A percentile compares a stretch with the other conserved stretches of the same genome.
phyloP scores from a whole-genome alignment of 768 basidiomycete genomes.

The Trametes coccinea region DNA sequence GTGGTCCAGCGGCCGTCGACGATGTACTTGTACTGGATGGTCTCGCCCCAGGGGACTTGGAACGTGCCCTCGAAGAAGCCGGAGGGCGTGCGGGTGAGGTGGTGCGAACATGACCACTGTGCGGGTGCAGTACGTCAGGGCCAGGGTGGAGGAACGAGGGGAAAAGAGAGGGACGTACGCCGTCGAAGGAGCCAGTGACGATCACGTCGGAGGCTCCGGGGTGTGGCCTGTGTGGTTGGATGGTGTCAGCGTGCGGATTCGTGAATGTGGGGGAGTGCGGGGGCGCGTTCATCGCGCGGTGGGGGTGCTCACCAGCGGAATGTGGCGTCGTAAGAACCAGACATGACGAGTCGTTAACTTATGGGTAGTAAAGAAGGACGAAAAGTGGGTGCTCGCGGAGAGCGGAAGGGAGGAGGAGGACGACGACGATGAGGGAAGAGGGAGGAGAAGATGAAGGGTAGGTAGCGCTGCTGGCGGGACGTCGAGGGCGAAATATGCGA shows the following conservation, averaged over 20 bases:
- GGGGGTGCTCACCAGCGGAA: slow-evolving; percentile 24
- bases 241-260: not conserved
- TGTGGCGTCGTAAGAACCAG: slow-evolving; percentile 26
- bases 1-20: slow-evolving; percentile 72
- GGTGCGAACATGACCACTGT: slow-evolving; percentile 64
- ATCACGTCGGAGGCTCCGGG: slow-evolving; percentile 56
- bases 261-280: slow-evolving; percentile 5
- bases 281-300: not conserved
- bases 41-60: slow-evolving; percentile 60
- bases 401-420: slow-evolving; percentile 5
- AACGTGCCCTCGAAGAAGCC: slow-evolving; percentile 56
- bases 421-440: slow-evolving; percentile 1
- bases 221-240: slow-evolving; percentile 52
- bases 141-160: slow-evolving; percentile 1
- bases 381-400: not conserved
- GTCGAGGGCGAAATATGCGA: not conserved
- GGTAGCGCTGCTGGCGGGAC: slow-evolving; percentile 9
- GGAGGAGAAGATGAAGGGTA: not conserved
- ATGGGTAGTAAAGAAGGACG: slow-evolving; percentile 12
- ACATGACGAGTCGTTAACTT: slow-evolving; percentile 27
- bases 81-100: slow-evolving; percentile 49
- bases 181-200: slow-evolving; percentile 78
- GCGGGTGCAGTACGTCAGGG: slow-evolving; percentile 11
- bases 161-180: slow-evolving; percentile 42
- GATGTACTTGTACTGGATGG: slow-evolving; percentile 75